These are phyloP conservation scores for Cystofilobasidium bisporidii DNA, from an alignment of 768 basidiomycete species.

Conservation along the genomic window DNA sequence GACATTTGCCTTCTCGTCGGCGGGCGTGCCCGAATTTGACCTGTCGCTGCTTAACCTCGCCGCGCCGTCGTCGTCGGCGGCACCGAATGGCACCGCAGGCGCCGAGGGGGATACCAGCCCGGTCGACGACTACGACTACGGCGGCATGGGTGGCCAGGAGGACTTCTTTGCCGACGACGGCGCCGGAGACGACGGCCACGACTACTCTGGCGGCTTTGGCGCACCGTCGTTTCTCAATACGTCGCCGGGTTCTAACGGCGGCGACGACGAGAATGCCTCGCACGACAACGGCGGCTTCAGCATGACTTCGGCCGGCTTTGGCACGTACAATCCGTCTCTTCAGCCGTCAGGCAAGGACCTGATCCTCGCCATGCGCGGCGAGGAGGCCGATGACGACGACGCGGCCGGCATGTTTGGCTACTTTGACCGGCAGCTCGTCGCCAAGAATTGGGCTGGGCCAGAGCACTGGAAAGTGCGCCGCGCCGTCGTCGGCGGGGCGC, in stretches of 20 bases:
- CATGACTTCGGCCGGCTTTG: constrained; percentile 43
- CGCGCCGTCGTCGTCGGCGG: constrained; percentile 28
- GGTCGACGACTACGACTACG: constrained; percentile 36
- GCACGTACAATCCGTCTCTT: constrained; percentile 53
- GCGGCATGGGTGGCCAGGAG: constrained; percentile 30
- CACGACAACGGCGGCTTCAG: constrained; percentile 16
- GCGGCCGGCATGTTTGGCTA: constrained; percentile 60
- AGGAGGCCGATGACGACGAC: constrained; percentile 45
- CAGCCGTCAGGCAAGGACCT: constrained; percentile 67
- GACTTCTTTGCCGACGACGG: constrained; percentile 35
- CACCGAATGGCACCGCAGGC: constrained; percentile 11
- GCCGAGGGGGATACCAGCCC: constrained; percentile 22
- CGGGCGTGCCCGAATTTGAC: constrained; percentile 46
- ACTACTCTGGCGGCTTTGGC: constrained; percentile 38
- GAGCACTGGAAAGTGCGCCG: constrained; percentile 95
- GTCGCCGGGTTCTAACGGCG: constrained; percentile 42
- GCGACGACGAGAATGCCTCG: constrained; percentile 26
- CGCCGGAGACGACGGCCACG: constrained; percentile 34
- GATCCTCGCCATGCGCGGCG: constrained; percentile 73
- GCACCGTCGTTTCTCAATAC: constrained; percentile 33
- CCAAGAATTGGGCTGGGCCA: constrained; percentile 97
- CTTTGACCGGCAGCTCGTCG: constrained; percentile 66
- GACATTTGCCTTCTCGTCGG: constrained; percentile 71
- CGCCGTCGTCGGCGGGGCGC: constrained; percentile 43
- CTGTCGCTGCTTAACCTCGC: constrained; percentile 40